Evolutionary conservation across 306 rosid species (phyloP), one percentile per base, ranked within the genome.

Genomic region (Cucurbita pepo): DNA sequence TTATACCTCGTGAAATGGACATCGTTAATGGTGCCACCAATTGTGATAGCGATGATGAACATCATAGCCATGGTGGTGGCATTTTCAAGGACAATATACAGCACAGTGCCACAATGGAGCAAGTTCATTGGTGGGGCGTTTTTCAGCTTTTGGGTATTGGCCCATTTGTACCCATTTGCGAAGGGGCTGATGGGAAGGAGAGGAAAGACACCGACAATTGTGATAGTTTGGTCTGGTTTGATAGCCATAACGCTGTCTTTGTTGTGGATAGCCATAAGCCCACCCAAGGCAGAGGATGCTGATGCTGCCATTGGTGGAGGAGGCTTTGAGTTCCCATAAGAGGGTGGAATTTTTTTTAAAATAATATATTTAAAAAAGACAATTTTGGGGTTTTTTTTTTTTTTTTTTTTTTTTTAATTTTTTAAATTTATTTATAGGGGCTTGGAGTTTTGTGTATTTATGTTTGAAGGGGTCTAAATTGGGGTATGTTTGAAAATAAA

Each of bases 161-260:
- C 86, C 6, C 89, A 85, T 74, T 66, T 85, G 72, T 85, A 85
- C 48, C 89, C 89, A 7, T 85, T 85, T 74, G 86, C 86, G 2
- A 85, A 82, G 54, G 86, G 89, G 52, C 71, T 85, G 77, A 85
- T 85, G 89, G 89, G 89, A 7, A 75, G 89, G 67, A 76, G 86
- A 76, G 80, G 86, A 16, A 82, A 78, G 71, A 85, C 89, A 1
- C 89, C 89, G 7, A 85, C 89, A 11, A 80, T 85, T 44, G 86
- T 85, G 40, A 82, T 82, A 14, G 89, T 85, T 8, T 82, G 89
- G 89, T 77, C 86, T 4, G 89, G 89, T 56, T 82, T 85, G 22
- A 85, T 85, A 38, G 86, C 86, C 4, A 85, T 85, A 14, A 85
- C 89, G 10, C 85, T 85, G 3, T 85, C 89, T 45, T 60, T 85